Evolutionary conservation across 768 basidiomycete species (phyloP).

Genomic region (Cystobasidium ongulense): DNA sequence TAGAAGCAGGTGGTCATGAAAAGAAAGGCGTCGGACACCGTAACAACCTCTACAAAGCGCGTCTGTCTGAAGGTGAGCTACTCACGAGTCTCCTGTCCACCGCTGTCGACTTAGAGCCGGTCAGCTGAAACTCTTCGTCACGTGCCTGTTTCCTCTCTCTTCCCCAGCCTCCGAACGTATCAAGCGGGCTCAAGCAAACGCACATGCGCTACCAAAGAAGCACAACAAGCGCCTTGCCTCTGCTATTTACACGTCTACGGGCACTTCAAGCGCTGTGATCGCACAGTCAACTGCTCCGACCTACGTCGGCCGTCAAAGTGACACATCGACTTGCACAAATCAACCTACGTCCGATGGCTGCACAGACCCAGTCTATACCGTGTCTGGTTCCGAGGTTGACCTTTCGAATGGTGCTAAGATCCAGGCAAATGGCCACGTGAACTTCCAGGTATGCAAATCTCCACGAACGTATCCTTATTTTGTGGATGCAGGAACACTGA

Average conservation of each 20-base stretch:
- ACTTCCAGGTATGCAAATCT: slow-evolving; percentile 1
- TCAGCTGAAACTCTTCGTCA: background rate
- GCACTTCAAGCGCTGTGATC: background rate
- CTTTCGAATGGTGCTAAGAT: background rate
- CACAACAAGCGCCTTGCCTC: background rate
- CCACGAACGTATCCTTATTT: background rate
- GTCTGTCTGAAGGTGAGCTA: background rate
- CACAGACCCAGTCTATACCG: slow-evolving; percentile 1
- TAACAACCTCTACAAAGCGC: background rate
- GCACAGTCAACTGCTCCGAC: background rate
- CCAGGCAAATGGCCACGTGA: background rate
- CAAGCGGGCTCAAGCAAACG: slow-evolving; percentile 5
- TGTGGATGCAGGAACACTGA: too few species aligned
- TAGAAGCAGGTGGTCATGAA: background rate
- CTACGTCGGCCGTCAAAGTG: slow-evolving; percentile 2
- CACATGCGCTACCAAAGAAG: background rate
- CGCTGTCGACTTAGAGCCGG: background rate
- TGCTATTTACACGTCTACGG: background rate
- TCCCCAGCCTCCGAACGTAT: background rate
- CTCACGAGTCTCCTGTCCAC: background rate
- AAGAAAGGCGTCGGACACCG: background rate
- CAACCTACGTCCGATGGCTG: background rate
- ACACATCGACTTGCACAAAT: background rate
- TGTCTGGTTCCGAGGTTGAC: background rate
- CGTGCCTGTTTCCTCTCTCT: background rate